These are phyloP conservation scores for Sporothrix euskadiensis DNA, from an alignment of 2,329 filamentous ascomycete species.

Conservation along the genomic window DNA sequence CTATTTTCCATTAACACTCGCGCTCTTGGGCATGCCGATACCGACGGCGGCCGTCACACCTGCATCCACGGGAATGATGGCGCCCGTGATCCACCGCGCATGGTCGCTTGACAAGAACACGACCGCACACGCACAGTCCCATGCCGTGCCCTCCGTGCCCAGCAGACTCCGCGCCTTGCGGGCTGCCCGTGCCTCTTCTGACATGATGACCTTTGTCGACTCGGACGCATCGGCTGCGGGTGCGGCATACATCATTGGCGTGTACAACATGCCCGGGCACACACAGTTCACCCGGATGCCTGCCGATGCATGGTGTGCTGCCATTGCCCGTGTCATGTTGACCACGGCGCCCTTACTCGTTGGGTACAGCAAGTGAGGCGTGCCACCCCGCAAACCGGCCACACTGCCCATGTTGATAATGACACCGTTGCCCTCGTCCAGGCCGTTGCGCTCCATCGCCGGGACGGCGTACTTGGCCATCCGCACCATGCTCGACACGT, in stretches of 20 bases:
- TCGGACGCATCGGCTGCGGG: not conserved
- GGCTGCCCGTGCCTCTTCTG: constrained; percentile 19
- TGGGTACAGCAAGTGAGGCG: constrained; percentile 49
- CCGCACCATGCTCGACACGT: constrained; percentile 65
- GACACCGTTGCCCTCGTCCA: constrained; percentile 41
- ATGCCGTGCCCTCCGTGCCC: constrained; percentile 28
- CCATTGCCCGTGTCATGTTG: constrained; percentile 56
- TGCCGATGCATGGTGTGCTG: constrained; percentile 49
- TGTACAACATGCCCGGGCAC: constrained; percentile 51
- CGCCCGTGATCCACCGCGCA: constrained; percentile 29
- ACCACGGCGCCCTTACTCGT: constrained; percentile 52
- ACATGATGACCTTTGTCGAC: constrained; percentile 19
- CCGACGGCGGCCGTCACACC: constrained; percentile 26
- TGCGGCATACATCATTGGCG: constrained; percentile 46
- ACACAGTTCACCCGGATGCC: constrained; percentile 54
- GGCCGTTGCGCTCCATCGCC: constrained; percentile 57
- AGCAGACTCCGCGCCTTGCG: constrained; percentile 27
- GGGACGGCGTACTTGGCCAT: constrained; percentile 65
- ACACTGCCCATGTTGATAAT: constrained; percentile 66
- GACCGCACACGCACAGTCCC: constrained; percentile 27
- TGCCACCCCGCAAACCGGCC: constrained; percentile 54
- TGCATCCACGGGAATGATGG: constrained; percentile 24
- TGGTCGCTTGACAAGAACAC: constrained; percentile 28
- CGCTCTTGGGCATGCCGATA: constrained; percentile 26
- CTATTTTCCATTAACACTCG: constrained; percentile 19